These are phyloP conservation scores for Globisporangium yorkense DNA, from an alignment of 352 stramenopile genomes.

Conservation along the genomic window DNA sequence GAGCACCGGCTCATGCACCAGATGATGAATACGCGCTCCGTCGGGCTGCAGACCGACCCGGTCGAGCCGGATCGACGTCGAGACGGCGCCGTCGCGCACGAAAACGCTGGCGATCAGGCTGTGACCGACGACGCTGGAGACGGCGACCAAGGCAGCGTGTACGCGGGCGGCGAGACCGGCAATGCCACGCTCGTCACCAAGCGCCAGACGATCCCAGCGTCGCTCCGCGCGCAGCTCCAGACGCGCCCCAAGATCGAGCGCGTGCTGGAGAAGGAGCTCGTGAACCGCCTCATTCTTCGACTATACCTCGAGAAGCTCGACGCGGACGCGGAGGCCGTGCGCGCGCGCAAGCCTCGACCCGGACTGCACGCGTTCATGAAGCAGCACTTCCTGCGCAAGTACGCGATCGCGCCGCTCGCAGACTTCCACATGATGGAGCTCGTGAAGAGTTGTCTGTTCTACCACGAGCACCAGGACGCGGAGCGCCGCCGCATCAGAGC, in stretches of 20 bases:
- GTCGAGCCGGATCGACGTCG: slow-evolving; percentile 7
- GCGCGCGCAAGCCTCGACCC: slow-evolving; percentile 16
- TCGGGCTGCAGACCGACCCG: slow-evolving; percentile 33
- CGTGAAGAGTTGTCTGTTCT: slow-evolving; percentile 53
- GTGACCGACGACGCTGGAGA: slow-evolving; percentile 11
- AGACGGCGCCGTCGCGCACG: slow-evolving; percentile 13
- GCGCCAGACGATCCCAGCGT: slow-evolving; percentile 33
- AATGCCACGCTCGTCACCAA: slow-evolving; percentile 30
- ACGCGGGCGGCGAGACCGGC: slow-evolving; percentile 16
- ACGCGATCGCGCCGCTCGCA: slow-evolving; percentile 48
- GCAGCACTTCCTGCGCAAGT: slow-evolving; percentile 43
- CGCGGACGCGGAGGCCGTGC: slow-evolving; percentile 25
- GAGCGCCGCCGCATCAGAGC: slow-evolving; percentile 15
- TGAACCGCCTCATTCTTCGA: slow-evolving; percentile 34
- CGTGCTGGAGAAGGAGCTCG: slow-evolving; percentile 41
- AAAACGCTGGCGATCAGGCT: slow-evolving; percentile 5
- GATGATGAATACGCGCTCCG: slow-evolving; percentile 39
- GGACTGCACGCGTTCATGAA: slow-evolving; percentile 52
- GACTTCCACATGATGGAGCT: slow-evolving; percentile 72
- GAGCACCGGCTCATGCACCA: slow-evolving; percentile 45
- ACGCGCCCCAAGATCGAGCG: slow-evolving; percentile 43
- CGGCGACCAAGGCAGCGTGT: not conserved
- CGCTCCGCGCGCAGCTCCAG: slow-evolving; percentile 44
- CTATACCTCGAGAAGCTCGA: slow-evolving; percentile 58
- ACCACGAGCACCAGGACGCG: slow-evolving; percentile 36